These are phyloP conservation scores for Osmozyma mogii DNA, from an alignment of 805 yeast species.

Conservation along the genomic window DNA sequence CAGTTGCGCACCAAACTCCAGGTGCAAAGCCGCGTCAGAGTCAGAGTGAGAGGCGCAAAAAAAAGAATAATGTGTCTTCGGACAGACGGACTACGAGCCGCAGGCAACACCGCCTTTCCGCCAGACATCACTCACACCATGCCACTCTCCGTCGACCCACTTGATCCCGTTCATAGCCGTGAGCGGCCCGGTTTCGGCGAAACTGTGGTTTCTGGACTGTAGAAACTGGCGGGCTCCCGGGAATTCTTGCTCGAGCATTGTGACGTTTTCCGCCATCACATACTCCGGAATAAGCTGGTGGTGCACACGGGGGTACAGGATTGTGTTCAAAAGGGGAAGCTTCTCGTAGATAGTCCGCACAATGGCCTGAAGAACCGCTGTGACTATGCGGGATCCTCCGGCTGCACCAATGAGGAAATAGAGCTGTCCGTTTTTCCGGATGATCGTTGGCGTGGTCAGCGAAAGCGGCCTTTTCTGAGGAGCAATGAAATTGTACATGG, in stretches of 20 bases:
- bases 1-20: too few species aligned
- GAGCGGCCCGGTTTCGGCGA: slow-evolving; percentile 27
- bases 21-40: too few species aligned
- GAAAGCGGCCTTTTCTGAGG: slow-evolving; percentile 81
- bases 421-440: slow-evolving; percentile 22
- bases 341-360: slow-evolving; percentile 54
- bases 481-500: slow-evolving; percentile 65
- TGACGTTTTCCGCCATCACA: slow-evolving; percentile 52
- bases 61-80: background rate
- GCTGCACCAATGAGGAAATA: slow-evolving; percentile 75
- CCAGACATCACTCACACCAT: slow-evolving; percentile 89
- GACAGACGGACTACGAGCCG: slow-evolving; percentile 38
- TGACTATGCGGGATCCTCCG: slow-evolving; percentile 84
- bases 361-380: slow-evolving; percentile 77
- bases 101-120: slow-evolving; percentile 71
- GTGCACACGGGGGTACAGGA: slow-evolving; percentile 78
- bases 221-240: slow-evolving; percentile 28
- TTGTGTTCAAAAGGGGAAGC: slow-evolving; percentile 53
- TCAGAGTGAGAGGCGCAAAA: too few species aligned
- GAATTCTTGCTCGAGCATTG: slow-evolving; percentile 26
- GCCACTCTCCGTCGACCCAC: slow-evolving; percentile 33
- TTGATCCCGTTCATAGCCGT: slow-evolving; percentile 37
- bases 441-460: slow-evolving; percentile 71
- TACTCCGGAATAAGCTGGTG: slow-evolving; percentile 81
- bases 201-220: slow-evolving; percentile 22